phyloP scores from a whole-genome alignment of 768 basidiomycete genomes.

The Rubroboletus pulcherrimus region DNA sequence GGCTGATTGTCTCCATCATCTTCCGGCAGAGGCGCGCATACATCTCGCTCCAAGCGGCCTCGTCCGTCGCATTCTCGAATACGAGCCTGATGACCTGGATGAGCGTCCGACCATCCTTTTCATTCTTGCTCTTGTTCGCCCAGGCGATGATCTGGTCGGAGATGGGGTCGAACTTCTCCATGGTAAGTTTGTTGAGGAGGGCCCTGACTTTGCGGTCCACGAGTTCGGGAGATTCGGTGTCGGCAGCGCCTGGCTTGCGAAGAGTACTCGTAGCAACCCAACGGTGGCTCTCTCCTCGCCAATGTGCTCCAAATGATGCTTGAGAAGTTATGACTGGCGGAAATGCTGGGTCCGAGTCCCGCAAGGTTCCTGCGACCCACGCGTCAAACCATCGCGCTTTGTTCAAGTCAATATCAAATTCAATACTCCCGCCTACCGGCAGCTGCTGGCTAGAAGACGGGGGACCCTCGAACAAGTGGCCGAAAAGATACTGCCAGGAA shows the following conservation, averaged over 20 bases:
- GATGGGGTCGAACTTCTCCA: conserved; percentile 95
- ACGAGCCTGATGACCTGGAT: conserved; percentile 95
- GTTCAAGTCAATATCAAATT: conserved; percentile 80
- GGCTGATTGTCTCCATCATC: conserved; percentile 92
- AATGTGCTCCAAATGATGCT: conserved; percentile 38
- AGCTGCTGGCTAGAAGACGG: conserved; percentile 34
- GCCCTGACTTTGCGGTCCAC: conserved; percentile 92
- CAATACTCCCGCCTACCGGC: conserved; percentile 76
- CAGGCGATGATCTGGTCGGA: conserved; percentile 92
- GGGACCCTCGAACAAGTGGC: conserved; percentile 49
- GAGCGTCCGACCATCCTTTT: conserved; percentile 90
- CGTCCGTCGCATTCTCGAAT: conserved; percentile 97
- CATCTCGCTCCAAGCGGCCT: conserved; percentile 95
- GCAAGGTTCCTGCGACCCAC: conserved; percentile 59
- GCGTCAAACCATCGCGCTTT: conserved; percentile 76
- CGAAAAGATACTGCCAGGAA: conserved; percentile 72
- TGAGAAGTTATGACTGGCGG: conserved; percentile 37
- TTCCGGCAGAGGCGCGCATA: conserved; percentile 93
- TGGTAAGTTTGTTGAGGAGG: conserved; percentile 91
- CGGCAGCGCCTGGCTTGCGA: conserved; percentile 40
- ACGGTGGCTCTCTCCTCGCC: conserved; percentile 57
- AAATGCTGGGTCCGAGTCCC: conserved; percentile 38
- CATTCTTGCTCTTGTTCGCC: conserved; percentile 91
- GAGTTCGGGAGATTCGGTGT: conserved; percentile 72
- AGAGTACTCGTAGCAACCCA: conserved; percentile 60